Percentiles rank a stretch among this genome's conserved stretches.
Evolutionary conservation across 192 early-diverging fungal species (phyloP).

Genomic region (Obelidium mucronatum): DNA sequence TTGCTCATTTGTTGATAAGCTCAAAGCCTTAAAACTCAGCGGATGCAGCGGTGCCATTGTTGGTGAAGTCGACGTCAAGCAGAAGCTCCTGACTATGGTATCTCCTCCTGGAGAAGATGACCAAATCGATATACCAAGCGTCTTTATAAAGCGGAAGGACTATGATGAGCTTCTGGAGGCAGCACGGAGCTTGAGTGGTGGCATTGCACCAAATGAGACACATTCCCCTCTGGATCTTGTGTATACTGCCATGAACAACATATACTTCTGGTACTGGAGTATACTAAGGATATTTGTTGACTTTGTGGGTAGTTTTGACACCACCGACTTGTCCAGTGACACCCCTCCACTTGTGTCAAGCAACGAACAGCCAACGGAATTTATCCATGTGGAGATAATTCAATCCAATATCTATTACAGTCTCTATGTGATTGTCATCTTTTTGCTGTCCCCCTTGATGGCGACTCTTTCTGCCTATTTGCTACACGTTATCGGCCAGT

Average conservation of each 20-base stretch:
- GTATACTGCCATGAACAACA: too few species aligned
- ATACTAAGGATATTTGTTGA: neutral
- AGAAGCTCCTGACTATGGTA: slow-evolving; percentile 82
- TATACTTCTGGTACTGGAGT: too few species aligned
- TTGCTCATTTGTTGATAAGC: slow-evolving; percentile 91
- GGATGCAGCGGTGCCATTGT: slow-evolving; percentile 89
- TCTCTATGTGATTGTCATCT: slow-evolving; percentile 17
- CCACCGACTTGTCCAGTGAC: too few species aligned
- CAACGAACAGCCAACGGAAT: too few species aligned
- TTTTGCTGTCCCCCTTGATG: slow-evolving; percentile 77
- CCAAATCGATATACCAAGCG: slow-evolving; percentile 86
- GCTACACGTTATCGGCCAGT: slow-evolving; percentile 48
- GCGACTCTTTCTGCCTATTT: slow-evolving; percentile 81
- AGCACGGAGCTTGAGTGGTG: neutral
- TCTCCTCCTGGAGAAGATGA: slow-evolving; percentile 77
- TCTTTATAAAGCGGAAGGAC: slow-evolving; percentile 80
- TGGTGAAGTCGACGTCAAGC: slow-evolving; percentile 64
- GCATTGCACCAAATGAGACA: too few species aligned
- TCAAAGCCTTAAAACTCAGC: slow-evolving; percentile 86
- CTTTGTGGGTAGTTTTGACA: neutral
- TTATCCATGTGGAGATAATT: neutral
- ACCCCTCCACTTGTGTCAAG: too few species aligned
- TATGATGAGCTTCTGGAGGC: slow-evolving; percentile 2
- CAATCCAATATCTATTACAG: neutral
- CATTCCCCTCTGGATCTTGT: too few species aligned